Percentiles rank a stretch among this genome's conserved stretches.
Conservation (phyloP, 2,329 filamentous ascomycete genomes). For the Beauveria varroae region DNA sequence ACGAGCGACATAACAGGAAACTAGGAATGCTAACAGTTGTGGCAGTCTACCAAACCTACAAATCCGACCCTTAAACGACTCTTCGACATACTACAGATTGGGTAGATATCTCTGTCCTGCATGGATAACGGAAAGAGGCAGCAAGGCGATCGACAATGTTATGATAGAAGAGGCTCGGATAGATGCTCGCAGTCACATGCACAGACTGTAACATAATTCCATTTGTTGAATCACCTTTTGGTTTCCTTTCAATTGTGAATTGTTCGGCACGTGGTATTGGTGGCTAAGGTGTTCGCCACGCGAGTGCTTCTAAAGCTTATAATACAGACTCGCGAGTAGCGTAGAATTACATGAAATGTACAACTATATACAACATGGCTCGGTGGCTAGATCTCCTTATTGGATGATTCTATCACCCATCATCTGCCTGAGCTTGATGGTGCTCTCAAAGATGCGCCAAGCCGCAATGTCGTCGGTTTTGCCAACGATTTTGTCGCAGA, state of each 20-base stretch:
- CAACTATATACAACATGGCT: neutral
- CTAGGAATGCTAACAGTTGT: constrained; percentile 15
- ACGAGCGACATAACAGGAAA: neutral
- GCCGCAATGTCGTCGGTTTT: neutral
- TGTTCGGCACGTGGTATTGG: neutral
- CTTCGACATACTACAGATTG: neutral
- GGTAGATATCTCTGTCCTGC: neutral
- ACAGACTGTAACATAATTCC: constrained; percentile 13
- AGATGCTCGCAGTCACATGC: constrained; percentile 11
- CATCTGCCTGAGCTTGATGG: neutral
- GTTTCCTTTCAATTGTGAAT: neutral
- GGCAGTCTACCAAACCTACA: constrained; percentile 42
- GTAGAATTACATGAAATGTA: constrained; percentile 1
- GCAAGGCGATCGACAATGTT: neutral
- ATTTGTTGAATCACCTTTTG: constrained; percentile 6
- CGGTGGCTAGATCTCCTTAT: neutral
- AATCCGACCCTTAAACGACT: constrained; percentile 27
- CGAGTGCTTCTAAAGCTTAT: neutral
- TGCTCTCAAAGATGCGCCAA: constrained; percentile 4
- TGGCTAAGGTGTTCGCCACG: neutral
- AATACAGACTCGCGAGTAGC: constrained; percentile 13
- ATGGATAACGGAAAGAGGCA: neutral
- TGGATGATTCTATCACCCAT: neutral
- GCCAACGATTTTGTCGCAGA: constrained; percentile 10
- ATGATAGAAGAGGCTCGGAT: constrained; percentile 11